phyloP scores from a whole-genome alignment of 2,329 filamentous ascomycete genomes.

The Diaporthe sp. region DNA sequence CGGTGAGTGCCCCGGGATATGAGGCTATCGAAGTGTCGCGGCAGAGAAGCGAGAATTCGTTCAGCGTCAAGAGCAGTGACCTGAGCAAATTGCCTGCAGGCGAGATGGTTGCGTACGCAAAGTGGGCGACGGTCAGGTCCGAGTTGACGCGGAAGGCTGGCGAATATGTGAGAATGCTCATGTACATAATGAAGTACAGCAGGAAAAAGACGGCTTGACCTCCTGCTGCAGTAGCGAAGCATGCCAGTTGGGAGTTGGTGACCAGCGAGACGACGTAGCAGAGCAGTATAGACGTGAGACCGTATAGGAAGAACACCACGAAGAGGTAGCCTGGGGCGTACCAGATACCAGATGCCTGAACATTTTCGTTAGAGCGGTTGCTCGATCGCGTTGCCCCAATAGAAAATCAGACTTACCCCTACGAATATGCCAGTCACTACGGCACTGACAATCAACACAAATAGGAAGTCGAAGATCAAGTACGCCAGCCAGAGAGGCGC shows the following conservation, averaged over 20 bases:
- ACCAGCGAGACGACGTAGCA: constrained; percentile 87
- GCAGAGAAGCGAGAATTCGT: constrained; percentile 87
- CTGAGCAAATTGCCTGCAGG: constrained; percentile 83
- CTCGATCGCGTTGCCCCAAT: not conserved
- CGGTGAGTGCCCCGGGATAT: constrained; percentile 77
- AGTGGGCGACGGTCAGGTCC: constrained; percentile 78
- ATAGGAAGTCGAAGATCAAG: constrained; percentile 81
- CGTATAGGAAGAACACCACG: constrained; percentile 83
- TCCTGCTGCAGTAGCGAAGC: constrained; percentile 78
- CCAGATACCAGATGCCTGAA: constrained; percentile 69
- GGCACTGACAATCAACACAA: constrained; percentile 76
- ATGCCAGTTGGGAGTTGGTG: constrained; percentile 39
- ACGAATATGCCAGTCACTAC: constrained; percentile 77
- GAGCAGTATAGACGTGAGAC: constrained; percentile 80
- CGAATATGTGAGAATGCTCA: constrained; percentile 80
- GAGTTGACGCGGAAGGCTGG: constrained; percentile 77
- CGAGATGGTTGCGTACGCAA: constrained; percentile 78
- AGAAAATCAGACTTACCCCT: constrained; percentile 24
- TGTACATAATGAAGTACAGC: constrained; percentile 78
- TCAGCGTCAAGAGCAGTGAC: constrained; percentile 81
- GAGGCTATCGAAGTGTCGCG: constrained; percentile 71
- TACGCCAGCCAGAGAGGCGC: constrained; percentile 90
- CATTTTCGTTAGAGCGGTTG: not conserved
- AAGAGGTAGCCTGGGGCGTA: constrained; percentile 87
- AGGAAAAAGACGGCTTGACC: constrained; percentile 80